Base-by-base conservation (phyloP, 2,329 filamentous ascomycete genomes). In the Trichoderma harzianum region DNA sequence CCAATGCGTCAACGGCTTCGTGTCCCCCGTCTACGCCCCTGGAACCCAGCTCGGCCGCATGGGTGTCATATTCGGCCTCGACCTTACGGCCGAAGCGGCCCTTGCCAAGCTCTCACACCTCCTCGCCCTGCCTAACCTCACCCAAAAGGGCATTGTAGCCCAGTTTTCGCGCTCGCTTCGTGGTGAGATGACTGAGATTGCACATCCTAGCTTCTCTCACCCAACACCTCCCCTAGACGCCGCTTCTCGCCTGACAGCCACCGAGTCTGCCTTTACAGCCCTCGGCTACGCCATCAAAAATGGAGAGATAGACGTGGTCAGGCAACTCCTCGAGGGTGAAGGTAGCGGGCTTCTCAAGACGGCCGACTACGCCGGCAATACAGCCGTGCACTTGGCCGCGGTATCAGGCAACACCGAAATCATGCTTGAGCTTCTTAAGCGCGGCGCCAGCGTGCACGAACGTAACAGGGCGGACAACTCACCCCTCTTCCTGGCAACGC, bases 21-120 rank as follows among this genome's bases (percentile, higher is more conserved):
- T 94, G 24, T 93, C 89, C 65, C 91, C 92, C 3, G 86, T 94
- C n/a, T 94, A 94, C 82, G 92, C 92, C 1, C 89, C 92, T 0
- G 92, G 90, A 10, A 93, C 93, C 75, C 90, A 92, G 53, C 88
- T 97, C 21, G 93, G 93, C 51, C 88, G 91, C 69, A 93, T 93
- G 3, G 95, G 95, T 39, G 93, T 98, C 63, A 93, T 97, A 36
- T 95, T 96, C 75, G 95, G 95, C 7, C 89, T 95, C 75, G 94
- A 97, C 78, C 87, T 97, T 82, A 98, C 95, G 0, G 92, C 92
- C 26, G 95, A 98, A 83, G 95, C 93, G 3, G 95, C 95, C 7
- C 88, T 97, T 75, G 96, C 95, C 24, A 98, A 98, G 81, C 87
- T 98, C 32, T 93, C 93, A 1, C 97, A 97, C 80, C 87, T 97